phyloP scores from a whole-genome alignment of 768 basidiomycete species.

The Tricholoma sp. region DNA sequence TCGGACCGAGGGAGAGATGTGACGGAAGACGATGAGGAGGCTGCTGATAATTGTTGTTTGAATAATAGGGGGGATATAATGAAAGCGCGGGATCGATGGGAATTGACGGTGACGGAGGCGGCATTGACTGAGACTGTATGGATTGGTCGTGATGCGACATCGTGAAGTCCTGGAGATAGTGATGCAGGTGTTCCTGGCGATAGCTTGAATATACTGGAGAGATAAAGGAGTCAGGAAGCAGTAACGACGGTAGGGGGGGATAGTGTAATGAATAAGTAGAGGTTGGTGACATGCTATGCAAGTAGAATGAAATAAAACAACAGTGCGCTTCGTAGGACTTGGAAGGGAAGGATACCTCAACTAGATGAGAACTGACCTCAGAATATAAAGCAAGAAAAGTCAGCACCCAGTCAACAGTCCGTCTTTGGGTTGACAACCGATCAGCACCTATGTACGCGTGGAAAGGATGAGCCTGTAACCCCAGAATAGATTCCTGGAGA shows the following conservation, averaged over 20 bases:
- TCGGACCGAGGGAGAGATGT: constrained; percentile 52
- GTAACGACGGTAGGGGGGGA: constrained; percentile 20
- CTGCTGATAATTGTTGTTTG: constrained; percentile 41
- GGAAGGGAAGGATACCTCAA: background rate
- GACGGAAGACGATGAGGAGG: constrained; percentile 45
- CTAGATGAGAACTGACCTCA: background rate
- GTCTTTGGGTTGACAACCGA: constrained; percentile 1
- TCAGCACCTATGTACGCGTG: constrained; percentile 15
- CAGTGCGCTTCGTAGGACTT: background rate
- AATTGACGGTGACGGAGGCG: constrained; percentile 48
- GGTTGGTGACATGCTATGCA: constrained; percentile 22
- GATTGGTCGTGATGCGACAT: constrained; percentile 40
- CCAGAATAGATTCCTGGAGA: constrained; percentile 15
- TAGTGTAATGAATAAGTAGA: constrained; percentile 33
- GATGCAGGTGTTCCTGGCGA: background rate
- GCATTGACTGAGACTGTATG: constrained; percentile 43
- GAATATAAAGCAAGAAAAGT: background rate
- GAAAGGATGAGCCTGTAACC: constrained; percentile 13
- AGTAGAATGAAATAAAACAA: background rate
- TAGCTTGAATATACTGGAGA: constrained; percentile 15
- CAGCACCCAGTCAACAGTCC: background rate
- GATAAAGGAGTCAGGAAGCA: constrained; percentile 24
- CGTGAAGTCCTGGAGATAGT: constrained; percentile 35
- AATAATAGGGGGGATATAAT: constrained; percentile 64
- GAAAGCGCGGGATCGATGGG: constrained; percentile 70